Base-by-base conservation (phyloP, 768 basidiomycete genomes). In the Lentinula detonsa region DNA sequence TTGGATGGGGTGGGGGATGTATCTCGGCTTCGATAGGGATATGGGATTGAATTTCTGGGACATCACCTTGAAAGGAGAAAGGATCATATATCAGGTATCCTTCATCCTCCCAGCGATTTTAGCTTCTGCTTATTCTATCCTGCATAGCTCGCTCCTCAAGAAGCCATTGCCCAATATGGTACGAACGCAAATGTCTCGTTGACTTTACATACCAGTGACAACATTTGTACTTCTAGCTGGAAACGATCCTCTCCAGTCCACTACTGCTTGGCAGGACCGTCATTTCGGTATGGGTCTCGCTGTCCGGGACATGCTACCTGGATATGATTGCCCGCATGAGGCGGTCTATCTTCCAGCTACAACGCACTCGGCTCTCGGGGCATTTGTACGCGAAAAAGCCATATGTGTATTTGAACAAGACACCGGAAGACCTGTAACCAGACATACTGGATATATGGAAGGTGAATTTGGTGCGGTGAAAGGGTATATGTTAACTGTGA, bases 371-470 rank as follows among this genome's bases (percentile, higher is more conserved):
- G 65, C 66, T 8, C 49, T 67, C 5, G 86, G 85, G 2, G 75
- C 72, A 4, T 65, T 81, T 58, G 70, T 74, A 2, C 75, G 78
- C 52, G 71, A 78, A n/a, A 76, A 80, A 31, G 86, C 83, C 1
- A 82, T 88, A 50, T 87, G 86, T 61, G 71, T 88, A 49, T 87
- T 87, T 58, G 86, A 87, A 67, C 78, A 81, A 33, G 86, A 88
- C 52, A 77, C 77, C 2, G 83, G 78, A 5, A 78, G 77, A 28
- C 86, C 87, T 7, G 71, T 88, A 45, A 79, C 79, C 5, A 71
- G 86, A 35, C 87, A 88, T 68, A 77, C 76, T 31, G 85, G 85
- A 0, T 83, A 76, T 61, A 63, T 69, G 52, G 69, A 76, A 56
- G 79, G 81, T 40, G 85, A 87, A 67, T 84, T 83, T 60, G 85